A percentile compares a stretch with the other conserved stretches of the same genome.
Evolutionary conservation across 352 stramenopile species (phyloP).

Genomic region (Phytopythium boreale): DNA sequence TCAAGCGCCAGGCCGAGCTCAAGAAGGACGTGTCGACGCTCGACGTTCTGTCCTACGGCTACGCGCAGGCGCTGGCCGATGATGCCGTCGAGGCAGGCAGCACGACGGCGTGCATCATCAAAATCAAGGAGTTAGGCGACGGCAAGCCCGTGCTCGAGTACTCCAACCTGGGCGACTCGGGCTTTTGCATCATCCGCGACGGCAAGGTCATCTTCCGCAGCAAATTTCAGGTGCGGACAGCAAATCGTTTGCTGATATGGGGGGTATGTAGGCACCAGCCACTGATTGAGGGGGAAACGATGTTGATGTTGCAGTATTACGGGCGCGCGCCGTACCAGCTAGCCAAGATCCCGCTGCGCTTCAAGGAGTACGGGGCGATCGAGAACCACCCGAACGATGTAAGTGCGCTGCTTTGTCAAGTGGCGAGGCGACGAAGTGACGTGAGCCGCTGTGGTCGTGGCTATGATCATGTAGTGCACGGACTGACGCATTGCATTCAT

Average conservation of each 20-base stretch:
- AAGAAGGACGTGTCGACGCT: constrained; percentile 39
- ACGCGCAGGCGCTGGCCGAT: constrained; percentile 53
- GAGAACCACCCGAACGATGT: constrained; percentile 75
- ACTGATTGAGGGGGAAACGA: constrained; percentile 1
- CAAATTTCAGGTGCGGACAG: constrained; percentile 73
- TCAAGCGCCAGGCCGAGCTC: constrained; percentile 25
- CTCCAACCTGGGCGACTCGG: constrained; percentile 77
- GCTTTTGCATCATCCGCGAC: constrained; percentile 69
- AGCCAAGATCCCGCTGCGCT: constrained; percentile 69
- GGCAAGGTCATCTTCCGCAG: constrained; percentile 65
- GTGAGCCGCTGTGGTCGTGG: too few relatives aligned
- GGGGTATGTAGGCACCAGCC: not conserved
- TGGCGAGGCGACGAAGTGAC: not conserved
- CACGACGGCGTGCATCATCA: constrained; percentile 74
- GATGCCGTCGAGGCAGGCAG: constrained; percentile 73
- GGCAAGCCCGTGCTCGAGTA: constrained; percentile 65
- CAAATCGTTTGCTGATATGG: not conserved
- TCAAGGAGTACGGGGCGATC: constrained; percentile 75
- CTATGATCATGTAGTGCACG: too few relatives aligned
- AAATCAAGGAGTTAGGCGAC: constrained; percentile 42
- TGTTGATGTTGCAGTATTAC: constrained; percentile 43
- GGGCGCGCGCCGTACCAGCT: constrained; percentile 73
- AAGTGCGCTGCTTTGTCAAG: constrained; percentile 2
- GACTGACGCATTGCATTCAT: too few relatives aligned
- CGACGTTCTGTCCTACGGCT: constrained; percentile 54